phyloP scores from a whole-genome alignment of 768 basidiomycete genomes.

The Boletus rubropictus region DNA sequence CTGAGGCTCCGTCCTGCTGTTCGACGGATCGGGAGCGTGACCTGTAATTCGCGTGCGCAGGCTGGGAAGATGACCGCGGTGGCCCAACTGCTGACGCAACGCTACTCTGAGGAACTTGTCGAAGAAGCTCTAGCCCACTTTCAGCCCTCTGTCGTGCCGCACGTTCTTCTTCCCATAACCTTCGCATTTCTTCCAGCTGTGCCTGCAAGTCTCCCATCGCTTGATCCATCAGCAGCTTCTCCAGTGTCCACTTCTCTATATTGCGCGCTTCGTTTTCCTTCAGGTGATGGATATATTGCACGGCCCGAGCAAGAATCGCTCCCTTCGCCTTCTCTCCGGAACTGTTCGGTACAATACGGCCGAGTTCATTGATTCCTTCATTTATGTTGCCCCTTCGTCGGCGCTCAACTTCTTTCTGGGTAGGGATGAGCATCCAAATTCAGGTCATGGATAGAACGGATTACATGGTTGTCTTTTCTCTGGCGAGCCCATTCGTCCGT shows the following conservation, averaged over 20 bases:
- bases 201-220: conserved; percentile 83
- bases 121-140: conserved; percentile 55
- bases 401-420: conserved; percentile 96
- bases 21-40: conserved; percentile 28
- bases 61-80: conserved; percentile 18
- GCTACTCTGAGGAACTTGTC: conserved; percentile 30
- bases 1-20: conserved; percentile 16
- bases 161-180: conserved; percentile 79
- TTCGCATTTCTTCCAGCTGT: conserved; percentile 75
- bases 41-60: conserved; percentile 8
- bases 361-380: conserved; percentile 90
- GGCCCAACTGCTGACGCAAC: conserved; percentile 1
- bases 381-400: conserved; percentile 93
- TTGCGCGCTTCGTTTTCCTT: conserved; percentile 88
- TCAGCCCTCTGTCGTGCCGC: conserved; percentile 53
- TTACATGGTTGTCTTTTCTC: conserved; percentile 76
- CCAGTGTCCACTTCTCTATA: conserved; percentile 90
- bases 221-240: conserved; percentile 89
- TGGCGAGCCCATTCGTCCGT: conserved; percentile 76
- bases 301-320: conserved; percentile 80
- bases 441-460: conserved; percentile 20
- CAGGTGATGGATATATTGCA: conserved; percentile 86
- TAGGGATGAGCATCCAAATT: not conserved
- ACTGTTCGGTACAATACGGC: conserved; percentile 81
- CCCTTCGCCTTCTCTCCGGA: conserved; percentile 88